Evolutionary conservation across 2,329 filamentous ascomycete genomes (phyloP).

Genomic region (Decorospora gaudefroyi): DNA sequence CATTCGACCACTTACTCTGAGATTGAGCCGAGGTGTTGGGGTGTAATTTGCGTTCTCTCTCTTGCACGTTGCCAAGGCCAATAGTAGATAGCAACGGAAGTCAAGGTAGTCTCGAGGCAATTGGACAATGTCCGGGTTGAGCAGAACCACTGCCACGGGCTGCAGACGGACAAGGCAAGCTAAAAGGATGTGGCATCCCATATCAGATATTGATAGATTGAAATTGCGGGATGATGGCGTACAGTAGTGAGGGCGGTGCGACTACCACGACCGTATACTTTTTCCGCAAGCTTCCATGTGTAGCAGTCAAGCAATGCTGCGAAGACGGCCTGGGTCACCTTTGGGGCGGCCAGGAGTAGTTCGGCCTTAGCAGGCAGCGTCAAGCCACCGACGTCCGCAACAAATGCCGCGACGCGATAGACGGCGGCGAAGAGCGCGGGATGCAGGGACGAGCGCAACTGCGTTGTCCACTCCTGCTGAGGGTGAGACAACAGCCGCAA

Average conservation of each 20-base stretch:
- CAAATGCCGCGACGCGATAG: slow-evolving; percentile 66
- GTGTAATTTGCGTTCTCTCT: slow-evolving; percentile 41
- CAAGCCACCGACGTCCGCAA: slow-evolving; percentile 61
- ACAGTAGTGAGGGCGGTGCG: slow-evolving; percentile 71
- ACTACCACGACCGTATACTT: slow-evolving; percentile 69
- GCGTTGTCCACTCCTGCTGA: slow-evolving; percentile 84
- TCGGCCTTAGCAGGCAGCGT: slow-evolving; percentile 64
- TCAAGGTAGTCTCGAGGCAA: slow-evolving; percentile 87
- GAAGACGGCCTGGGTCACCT: slow-evolving; percentile 73
- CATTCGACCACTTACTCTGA: slow-evolving; percentile 33
- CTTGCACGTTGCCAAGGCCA: slow-evolving; percentile 75
- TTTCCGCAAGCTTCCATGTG: slow-evolving; percentile 79
- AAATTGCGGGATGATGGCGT: slow-evolving; percentile 47
- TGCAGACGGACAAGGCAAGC: slow-evolving; percentile 72
- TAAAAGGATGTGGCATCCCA: slow-evolving; percentile 47
- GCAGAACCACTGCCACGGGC: slow-evolving; percentile 96
- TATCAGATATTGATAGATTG: slow-evolving; percentile 25
- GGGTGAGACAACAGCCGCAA: slow-evolving; percentile 34
- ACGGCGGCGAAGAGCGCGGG: slow-evolving; percentile 80
- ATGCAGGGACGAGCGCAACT: slow-evolving; percentile 87
- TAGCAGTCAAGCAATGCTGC: slow-evolving; percentile 82
- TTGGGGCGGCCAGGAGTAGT: slow-evolving; percentile 73
- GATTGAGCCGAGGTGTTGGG: slow-evolving; percentile 34
- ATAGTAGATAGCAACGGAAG: slow-evolving; percentile 73
- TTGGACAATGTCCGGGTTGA: slow-evolving; percentile 94